phyloP scores from a whole-genome alignment of 108 stramenopile genomes.

The Cyclotella sp. region DNA sequence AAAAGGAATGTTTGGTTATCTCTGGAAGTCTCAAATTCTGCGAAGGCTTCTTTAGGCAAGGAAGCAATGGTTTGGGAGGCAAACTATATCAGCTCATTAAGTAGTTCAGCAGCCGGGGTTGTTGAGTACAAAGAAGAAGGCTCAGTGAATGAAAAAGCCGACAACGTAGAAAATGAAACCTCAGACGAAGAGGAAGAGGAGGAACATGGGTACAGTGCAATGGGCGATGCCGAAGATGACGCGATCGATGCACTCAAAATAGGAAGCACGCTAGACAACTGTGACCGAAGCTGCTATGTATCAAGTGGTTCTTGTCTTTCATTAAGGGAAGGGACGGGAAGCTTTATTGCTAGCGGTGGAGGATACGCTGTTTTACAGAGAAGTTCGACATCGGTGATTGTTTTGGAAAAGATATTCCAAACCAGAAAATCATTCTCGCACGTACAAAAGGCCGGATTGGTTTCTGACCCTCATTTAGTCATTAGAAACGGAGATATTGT shows the following conservation, averaged over 20 bases:
- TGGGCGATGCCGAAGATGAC: conserved; percentile 46
- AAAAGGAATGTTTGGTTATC: conserved; percentile 43
- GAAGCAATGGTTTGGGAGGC: conserved; percentile 38
- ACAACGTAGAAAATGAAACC: too few relatives aligned
- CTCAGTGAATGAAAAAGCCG: conserved; percentile 23
- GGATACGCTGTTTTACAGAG: conserved; percentile 82
- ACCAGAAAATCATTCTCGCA: conserved; percentile 25
- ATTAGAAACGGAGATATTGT: conserved; percentile 88
- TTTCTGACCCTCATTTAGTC: conserved; percentile 23
- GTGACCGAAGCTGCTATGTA: conserved; percentile 69
- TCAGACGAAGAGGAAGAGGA: conserved; percentile 28
- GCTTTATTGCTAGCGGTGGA: conserved; percentile 68
- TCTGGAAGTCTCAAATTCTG: conserved; percentile 52
- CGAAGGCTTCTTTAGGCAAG: conserved; percentile 23
- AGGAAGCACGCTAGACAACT: conserved; percentile 36
- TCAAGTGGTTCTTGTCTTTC: conserved; percentile 64
- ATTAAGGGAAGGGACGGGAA: conserved; percentile 59
- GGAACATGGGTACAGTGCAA: conserved; percentile 14
- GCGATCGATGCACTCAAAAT: conserved; percentile 40
- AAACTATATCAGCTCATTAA: background rate
- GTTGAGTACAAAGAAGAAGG: conserved; percentile 9
- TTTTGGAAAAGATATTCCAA: conserved; percentile 63
- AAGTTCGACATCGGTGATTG: conserved; percentile 47
- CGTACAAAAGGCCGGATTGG: conserved; percentile 7
- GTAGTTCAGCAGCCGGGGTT: background rate